phyloP scores from a whole-genome alignment of 257 asterid genomes.

The Knoxia roxburghii region DNA sequence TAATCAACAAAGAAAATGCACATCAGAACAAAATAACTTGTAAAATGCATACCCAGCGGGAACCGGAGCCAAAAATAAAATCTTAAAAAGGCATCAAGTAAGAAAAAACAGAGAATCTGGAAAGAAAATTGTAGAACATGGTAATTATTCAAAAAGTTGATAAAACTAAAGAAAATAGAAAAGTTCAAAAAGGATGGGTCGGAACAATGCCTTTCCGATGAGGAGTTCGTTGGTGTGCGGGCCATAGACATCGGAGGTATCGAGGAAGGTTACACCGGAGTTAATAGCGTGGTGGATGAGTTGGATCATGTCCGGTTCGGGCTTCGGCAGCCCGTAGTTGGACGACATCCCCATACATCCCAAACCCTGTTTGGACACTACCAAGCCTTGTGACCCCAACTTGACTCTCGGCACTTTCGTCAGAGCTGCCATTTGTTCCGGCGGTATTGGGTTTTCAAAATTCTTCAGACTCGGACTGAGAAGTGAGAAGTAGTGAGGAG shows the following conservation, averaged over 20 bases:
- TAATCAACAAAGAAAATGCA: too few relatives aligned
- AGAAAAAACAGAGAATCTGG: too few relatives aligned
- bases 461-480: not conserved
- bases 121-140: too few relatives aligned
- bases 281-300: slow-evolving; percentile 30
- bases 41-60: too few relatives aligned
- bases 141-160: too few relatives aligned
- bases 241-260: slow-evolving; percentile 35
- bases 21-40: too few relatives aligned
- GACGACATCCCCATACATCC: slow-evolving; percentile 38
- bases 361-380: slow-evolving; percentile 28
- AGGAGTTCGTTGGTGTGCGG: slow-evolving; percentile 30
- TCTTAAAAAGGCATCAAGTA: too few relatives aligned
- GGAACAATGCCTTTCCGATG: slow-evolving; percentile 24
- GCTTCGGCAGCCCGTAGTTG: slow-evolving; percentile 29
- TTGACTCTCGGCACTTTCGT: slow-evolving; percentile 16
- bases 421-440: slow-evolving; percentile 2
- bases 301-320: slow-evolving; percentile 33
- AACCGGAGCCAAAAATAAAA: too few relatives aligned
- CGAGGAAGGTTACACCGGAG: slow-evolving; percentile 29
- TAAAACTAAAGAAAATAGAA: not conserved
- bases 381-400: slow-evolving; percentile 30
- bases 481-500: too few relatives aligned
- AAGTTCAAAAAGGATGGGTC: not conserved
- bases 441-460: not conserved